Evolutionary conservation across 352 stramenopile species (phyloP), one percentile per base, ranked within the genome.

Genomic region (Nothophytophthora sp.): DNA sequence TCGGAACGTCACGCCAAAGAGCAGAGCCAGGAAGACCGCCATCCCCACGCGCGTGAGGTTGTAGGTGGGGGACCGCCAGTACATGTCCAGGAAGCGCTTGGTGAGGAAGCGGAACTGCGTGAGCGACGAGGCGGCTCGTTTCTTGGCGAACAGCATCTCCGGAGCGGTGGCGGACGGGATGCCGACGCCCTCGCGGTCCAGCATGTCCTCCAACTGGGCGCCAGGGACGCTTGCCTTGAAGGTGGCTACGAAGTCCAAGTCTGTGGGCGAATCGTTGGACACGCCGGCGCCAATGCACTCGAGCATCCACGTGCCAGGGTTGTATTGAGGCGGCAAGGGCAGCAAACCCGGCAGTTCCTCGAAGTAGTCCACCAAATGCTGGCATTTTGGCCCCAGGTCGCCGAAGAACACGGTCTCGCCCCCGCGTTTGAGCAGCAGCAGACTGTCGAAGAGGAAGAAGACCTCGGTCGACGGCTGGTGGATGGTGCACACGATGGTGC

Each of bases 241-340:
- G 0, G 18, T 37, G 0, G 39, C 28, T 0, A 73, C 69, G 43
- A 76, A 79, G 25, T 79, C 61, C 9, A 40, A 28, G 3, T 50
- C 42, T 36, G 86, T 53, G 9, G 30, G 27, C 4, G 40, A 29
- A 52, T 46, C 50, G 53, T 84, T 24, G 9, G 40, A 19, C 27
- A 68, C 55, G 32, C 54, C 73, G n/a, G 73, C 65, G 2, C 64
- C 63, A 20, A 76, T 73, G 23, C 43, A 66, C 43, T 80, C 66
- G 9, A 95, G 63, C 79, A 95, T 91, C 81, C 81, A 95, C 32
- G 85, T 90, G 13, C 80, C 80, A 19, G 85, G 80, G 47, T 95
- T 93, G 45, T 84, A 73, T 37, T 63, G 60, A 34, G 50, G 55
- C 7, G 70, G 63, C 27, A 94, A 78, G 16, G 41, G 52, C 16